phyloP scores from a whole-genome alignment of 2,329 filamentous ascomycete species.

The Apiospora pterosperma region DNA sequence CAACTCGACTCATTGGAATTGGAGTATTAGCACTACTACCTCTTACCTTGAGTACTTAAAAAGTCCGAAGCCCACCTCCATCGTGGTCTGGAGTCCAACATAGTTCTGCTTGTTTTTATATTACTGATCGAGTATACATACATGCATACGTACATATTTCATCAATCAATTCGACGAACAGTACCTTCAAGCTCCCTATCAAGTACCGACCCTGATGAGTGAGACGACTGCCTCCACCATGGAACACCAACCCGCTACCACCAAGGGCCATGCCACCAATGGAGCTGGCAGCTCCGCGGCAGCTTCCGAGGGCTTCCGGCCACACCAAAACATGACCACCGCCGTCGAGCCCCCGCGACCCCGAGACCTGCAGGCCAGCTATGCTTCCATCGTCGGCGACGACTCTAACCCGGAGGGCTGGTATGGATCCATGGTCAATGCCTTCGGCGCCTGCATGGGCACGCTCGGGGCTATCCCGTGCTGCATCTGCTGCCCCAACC shows the following conservation, averaged over 20 bases:
- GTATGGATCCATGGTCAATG: conserved; percentile 85
- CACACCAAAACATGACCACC: conserved; percentile 51
- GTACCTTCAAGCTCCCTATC: too few species aligned
- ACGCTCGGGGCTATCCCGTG: conserved; percentile 83
- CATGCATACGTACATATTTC: too few species aligned
- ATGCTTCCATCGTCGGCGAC: conserved; percentile 62
- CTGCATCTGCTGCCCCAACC: conserved; percentile 90
- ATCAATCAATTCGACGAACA: too few species aligned
- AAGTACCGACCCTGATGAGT: background rate
- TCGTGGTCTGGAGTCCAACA: too few species aligned
- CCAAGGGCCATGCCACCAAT: background rate
- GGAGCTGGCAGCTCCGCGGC: background rate
- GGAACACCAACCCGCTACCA: background rate
- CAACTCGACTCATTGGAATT: background rate
- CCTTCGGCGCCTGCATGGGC: conserved; percentile 71
- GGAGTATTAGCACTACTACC: too few species aligned
- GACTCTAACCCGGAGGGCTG: conserved; percentile 75
- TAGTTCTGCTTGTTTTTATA: too few species aligned
- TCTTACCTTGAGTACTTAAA: too few species aligned
- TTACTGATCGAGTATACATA: too few species aligned
- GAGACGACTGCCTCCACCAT: background rate
- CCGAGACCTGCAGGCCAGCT: conserved; percentile 82
- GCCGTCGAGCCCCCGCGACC: conserved; percentile 73
- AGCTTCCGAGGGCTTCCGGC: conserved; percentile 40
- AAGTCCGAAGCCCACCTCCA: background rate